Evolutionary conservation across 2,329 filamentous ascomycete genomes (phyloP).

Genomic region (Drechslera avenae): DNA sequence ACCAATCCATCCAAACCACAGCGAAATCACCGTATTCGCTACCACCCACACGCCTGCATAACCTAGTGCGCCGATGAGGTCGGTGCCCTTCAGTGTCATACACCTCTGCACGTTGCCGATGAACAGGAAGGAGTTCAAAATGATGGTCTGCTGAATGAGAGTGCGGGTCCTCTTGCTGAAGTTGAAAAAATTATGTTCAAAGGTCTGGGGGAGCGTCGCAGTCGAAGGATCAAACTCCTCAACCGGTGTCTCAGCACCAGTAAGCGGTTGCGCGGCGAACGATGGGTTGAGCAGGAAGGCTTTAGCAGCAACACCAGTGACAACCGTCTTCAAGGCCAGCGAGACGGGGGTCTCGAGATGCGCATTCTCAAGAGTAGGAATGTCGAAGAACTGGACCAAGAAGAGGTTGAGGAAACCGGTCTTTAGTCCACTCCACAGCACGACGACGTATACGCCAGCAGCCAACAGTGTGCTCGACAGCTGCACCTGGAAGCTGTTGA

Average conservation of each 20-base stretch:
- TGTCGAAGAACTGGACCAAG: conserved; percentile 75
- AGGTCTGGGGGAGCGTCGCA: conserved; percentile 70
- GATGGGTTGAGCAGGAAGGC: conserved; percentile 78
- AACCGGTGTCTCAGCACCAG: conserved; percentile 53
- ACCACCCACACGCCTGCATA: conserved; percentile 79
- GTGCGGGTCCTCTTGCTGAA: conserved; percentile 69
- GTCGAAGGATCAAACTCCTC: conserved; percentile 67
- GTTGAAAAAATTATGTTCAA: conserved; percentile 75
- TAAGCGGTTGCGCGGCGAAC: conserved; percentile 60
- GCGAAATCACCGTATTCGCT: conserved; percentile 66
- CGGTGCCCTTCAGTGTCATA: conserved; percentile 72
- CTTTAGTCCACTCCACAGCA: conserved; percentile 70
- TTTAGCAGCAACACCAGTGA: conserved; percentile 72
- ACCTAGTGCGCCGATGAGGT: conserved; percentile 68
- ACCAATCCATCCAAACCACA: conserved; percentile 58
- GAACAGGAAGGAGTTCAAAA: conserved; percentile 54
- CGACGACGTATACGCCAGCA: conserved; percentile 74
- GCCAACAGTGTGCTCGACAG: conserved; percentile 71
- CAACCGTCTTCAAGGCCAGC: conserved; percentile 62
- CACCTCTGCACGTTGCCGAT: conserved; percentile 68
- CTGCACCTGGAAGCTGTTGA: conserved; percentile 44
- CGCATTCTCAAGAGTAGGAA: conserved; percentile 71
- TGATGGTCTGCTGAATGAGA: conserved; percentile 60
- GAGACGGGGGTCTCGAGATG: conserved; percentile 63
- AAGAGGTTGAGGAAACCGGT: conserved; percentile 69